Conservation (phyloP, 129 eudicot species). For the Tagetes erecta region DNA sequence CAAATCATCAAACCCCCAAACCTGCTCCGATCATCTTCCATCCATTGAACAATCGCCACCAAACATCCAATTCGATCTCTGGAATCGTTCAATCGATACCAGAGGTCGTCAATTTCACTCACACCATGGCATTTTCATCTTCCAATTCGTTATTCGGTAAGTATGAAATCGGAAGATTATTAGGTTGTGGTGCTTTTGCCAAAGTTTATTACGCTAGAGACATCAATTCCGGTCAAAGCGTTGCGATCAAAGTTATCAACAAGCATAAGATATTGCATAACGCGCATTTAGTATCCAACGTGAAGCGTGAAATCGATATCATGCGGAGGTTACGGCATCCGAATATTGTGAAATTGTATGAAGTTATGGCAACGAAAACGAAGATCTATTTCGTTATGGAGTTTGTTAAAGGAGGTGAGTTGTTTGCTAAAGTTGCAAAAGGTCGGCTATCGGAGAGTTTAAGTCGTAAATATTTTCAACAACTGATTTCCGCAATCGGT, state of each 20-base stretch:
- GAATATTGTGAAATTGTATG: conserved; percentile 53
- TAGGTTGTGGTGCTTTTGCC: conserved; percentile 84
- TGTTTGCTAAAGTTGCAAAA: conserved; percentile 55
- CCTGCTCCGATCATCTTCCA: conserved; percentile 36
- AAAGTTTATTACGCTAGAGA: conserved; percentile 77
- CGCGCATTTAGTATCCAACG: conserved; percentile 35
- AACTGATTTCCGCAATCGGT: conserved; percentile 71
- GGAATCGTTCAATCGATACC: conserved; percentile 26
- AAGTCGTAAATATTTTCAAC: conserved; percentile 65
- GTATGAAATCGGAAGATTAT: conserved; percentile 67
- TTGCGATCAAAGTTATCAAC: conserved; percentile 66
- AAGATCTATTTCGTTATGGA: conserved; percentile 72
- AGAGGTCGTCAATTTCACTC: conserved; percentile 12
- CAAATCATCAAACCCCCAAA: conserved; percentile 30
- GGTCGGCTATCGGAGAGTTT: conserved; percentile 56
- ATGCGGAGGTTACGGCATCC: conserved; percentile 59
- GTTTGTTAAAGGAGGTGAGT: conserved; percentile 76
- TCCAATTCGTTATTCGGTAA: conserved; percentile 52
- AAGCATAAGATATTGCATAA: conserved; percentile 47
- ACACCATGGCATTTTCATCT: conserved; percentile 21
- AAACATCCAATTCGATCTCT: conserved; percentile 32
- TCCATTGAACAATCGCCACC: conserved; percentile 19
- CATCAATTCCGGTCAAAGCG: conserved; percentile 57
- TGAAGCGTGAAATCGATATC: conserved; percentile 69
- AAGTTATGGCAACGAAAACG: conserved; percentile 63